phyloP scores from a whole-genome alignment of 2,329 filamentous ascomycete genomes.

The Rhynchosporium agropyri region DNA sequence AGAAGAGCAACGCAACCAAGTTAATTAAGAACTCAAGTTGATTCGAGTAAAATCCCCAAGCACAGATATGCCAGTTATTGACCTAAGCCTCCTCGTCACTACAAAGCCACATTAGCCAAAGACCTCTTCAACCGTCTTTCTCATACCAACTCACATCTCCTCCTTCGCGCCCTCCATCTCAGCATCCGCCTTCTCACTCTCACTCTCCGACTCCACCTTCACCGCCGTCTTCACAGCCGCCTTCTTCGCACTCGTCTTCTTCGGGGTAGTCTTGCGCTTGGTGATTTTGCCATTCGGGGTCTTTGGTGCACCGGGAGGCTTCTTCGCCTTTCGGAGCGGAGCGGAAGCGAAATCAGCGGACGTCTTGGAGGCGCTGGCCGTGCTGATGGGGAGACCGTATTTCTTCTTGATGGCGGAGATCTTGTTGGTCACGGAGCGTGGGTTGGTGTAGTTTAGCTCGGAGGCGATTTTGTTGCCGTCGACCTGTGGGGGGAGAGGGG shows the following conservation, averaged over 20 bases:
- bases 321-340: background rate
- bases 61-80: background rate
- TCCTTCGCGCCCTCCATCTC: slow-evolving; percentile 4
- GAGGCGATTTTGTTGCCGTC: slow-evolving; percentile 32
- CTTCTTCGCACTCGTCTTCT: slow-evolving; percentile 16
- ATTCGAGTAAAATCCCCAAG: background rate
- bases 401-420: slow-evolving; percentile 37
- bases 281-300: slow-evolving; percentile 20
- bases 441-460: slow-evolving; percentile 29
- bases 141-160: background rate
- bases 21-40: background rate
- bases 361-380: slow-evolving; percentile 9
- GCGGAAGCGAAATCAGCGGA: background rate
- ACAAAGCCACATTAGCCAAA: background rate
- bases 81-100: slow-evolving; percentile 1
- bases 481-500: slow-evolving; percentile 24
- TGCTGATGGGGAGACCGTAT: slow-evolving; percentile 21
- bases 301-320: slow-evolving; percentile 7
- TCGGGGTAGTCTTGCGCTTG: slow-evolving; percentile 34
- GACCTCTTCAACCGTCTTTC: background rate
- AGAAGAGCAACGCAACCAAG: slow-evolving; percentile 5
- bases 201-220: background rate
- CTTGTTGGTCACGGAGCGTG: slow-evolving; percentile 34
- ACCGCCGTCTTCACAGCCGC: background rate
- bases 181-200: slow-evolving; percentile 4